phyloP scores from a whole-genome alignment of 2,329 filamentous ascomycete species.

The Claviceps pazoutovae region DNA sequence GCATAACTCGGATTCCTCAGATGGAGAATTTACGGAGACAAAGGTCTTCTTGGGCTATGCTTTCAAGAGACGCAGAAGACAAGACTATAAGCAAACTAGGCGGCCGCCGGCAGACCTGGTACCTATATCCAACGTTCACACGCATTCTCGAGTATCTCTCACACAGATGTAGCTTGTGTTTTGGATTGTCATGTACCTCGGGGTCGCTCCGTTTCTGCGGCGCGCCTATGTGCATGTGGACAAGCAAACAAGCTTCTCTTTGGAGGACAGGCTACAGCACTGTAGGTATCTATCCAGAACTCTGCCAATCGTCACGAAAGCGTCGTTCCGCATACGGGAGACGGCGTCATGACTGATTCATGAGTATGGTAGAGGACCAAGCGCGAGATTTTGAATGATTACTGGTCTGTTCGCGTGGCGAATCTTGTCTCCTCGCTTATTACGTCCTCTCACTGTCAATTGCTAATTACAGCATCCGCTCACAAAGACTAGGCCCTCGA shows the following conservation, averaged over 20 bases:
- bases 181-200: no score
- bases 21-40: slow-evolving; percentile 61
- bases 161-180: no score
- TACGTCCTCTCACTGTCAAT: background rate
- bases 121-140: no score
- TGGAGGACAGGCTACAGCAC: no score
- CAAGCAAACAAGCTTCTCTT: no score
- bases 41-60: slow-evolving; percentile 85
- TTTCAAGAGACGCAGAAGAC: slow-evolving; percentile 58
- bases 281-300: no score
- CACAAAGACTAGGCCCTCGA: background rate
- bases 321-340: no score
- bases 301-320: no score
- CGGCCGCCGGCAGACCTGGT: slow-evolving; percentile 61
- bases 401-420: background rate
- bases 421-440: background rate
- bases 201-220: no score
- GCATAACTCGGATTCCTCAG: slow-evolving; percentile 79
- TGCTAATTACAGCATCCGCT: background rate
- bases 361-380: background rate
- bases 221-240: no score
- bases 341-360: background rate
- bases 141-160: no score
- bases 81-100: slow-evolving; percentile 82
- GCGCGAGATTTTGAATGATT: background rate